Base-by-base conservation (phyloP, 2,329 filamentous ascomycete genomes). In the Volutella citrinella region DNA sequence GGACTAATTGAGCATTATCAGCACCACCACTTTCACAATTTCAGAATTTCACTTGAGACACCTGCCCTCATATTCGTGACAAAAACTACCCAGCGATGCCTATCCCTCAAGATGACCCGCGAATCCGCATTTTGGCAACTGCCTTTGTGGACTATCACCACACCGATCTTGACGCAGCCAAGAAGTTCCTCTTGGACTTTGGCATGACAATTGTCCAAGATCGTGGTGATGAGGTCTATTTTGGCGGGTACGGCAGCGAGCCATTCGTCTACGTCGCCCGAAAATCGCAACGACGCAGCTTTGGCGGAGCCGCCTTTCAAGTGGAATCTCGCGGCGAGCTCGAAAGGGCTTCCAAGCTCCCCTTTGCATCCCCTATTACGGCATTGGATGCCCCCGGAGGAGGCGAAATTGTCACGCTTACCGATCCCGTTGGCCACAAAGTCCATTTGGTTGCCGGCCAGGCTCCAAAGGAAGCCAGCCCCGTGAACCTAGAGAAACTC, bases 351-450 rank as follows among this genome's bases (percentile, higher is more conserved):
- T 24, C 32, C 3, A 12, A 32, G 6, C 23, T 43, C 14, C 29
- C 36, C 3, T 26, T 21, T 6, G 40, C 40, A 10, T 26, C 31
- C 11, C 15, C 28, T 4, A 30, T 43, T 13, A n/a, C 23, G 12
- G 22, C 23, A 7, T 22, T 43, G 13, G 40, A 43, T n/a, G 40
- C 36, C 10, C 40, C 40, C 2, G 40, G 40, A 6, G 40, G 40
- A 15, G 40, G 40, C n/a, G 22, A 18, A 13, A 21, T 40, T 11
- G 36, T 43, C 14, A 43, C 40, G 7, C 14, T 26, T 11, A 27
- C 26, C 7, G 26, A 27, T 16, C 26, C 26, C 16, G 6, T 27
- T 10, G 26, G 26, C 7, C 26, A 27, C 22, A 24, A 24, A 14
- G 22, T 24, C 22, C 22, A 24, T 14, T 14, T 24, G 7, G 22